Conservation (phyloP, 805 yeast species). For the Scheffersomyces stipitis region DNA sequence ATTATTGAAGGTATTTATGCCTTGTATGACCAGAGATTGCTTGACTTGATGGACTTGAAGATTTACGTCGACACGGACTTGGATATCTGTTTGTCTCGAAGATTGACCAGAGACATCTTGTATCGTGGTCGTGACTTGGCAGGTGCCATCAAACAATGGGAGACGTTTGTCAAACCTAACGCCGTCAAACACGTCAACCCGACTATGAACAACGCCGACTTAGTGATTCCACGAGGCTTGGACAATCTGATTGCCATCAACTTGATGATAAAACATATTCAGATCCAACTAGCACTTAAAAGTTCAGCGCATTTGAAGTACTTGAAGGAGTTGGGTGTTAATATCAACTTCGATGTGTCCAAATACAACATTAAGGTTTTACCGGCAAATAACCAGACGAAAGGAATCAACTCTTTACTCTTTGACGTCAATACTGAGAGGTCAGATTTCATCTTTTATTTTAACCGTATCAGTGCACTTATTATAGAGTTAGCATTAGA, state of each 20-base stretch:
- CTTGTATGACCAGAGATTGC: constrained; percentile 63
- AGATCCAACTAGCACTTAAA: constrained; percentile 64
- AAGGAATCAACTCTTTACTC: constrained; percentile 70
- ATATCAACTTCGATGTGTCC: constrained; percentile 28
- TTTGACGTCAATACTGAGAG: constrained; percentile 54
- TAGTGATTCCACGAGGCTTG: constrained; percentile 87
- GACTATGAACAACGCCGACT: constrained; percentile 76
- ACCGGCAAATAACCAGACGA: constrained; percentile 62
- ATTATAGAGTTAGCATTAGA: constrained; percentile 71
- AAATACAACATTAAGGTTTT: constrained; percentile 35
- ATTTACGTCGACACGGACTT: constrained; percentile 92
- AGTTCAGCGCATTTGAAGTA: constrained; percentile 67
- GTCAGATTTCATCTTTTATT: constrained; percentile 82
- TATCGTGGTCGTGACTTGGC: constrained; percentile 81
- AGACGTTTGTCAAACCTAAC: constrained; percentile 86
- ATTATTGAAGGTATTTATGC: constrained; percentile 92
- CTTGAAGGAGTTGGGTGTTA: constrained; percentile 55
- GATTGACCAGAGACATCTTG: constrained; percentile 83
- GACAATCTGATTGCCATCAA: constrained; percentile 81
- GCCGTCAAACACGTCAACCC: constrained; percentile 75
- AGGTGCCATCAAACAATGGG: constrained; percentile 90
- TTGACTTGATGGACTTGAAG: constrained; percentile 79
- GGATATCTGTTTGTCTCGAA: constrained; percentile 87
- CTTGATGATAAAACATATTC: constrained; percentile 75
- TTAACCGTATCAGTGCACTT: constrained; percentile 76